Evolutionary conservation across 305 asterid genomes (phyloP), one percentile per base, ranked within the genome.

Genomic region (Stenogyne calaminthoides): DNA sequence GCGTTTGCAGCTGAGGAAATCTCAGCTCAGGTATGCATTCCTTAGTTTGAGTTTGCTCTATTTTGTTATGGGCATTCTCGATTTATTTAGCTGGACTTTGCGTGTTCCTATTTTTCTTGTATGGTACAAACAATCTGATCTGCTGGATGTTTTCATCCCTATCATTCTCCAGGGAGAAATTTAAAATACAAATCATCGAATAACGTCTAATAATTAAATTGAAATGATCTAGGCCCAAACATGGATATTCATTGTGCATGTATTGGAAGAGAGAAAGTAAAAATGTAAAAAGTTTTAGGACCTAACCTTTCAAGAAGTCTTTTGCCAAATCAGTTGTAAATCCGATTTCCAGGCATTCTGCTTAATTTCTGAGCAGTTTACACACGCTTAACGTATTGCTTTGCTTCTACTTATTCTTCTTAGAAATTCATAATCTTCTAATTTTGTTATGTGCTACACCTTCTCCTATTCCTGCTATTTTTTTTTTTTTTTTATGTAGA

Each of bases 1-100:
- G 86, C 76, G 84, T 92, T 92, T 51, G 98, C 98, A 0, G 96
- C 98, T 69, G 98, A 92, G 82, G 98, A 92, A 83, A 92, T 92
- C 65, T 92, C 98, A 0, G 98, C 98, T 29, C 97, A 92, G 96
- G 97, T 92, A 19, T 19, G 18, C 9, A 2, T 64, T 64, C 2
- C 37, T 5, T 64, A 22, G 18, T 64, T 64, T 64, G n/a, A 62
- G 16, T 3, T 62, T 8, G n/a, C 49, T 61, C 27, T 14, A 22
- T 22, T 61, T 61, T 61, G 14, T n/a, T 18, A 22, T n/a, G 54
- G 15, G 29, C 18, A 56, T 20, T 56, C 37, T n/a, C 34, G 34
- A 34, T 22, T 46, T 42, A 34, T 62, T 25, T 12, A 22, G 56
- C 49, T 6, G 56, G 71, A 49, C 9, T 6, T 22, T 65, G 57